Conservation (phyloP, 2,329 filamentous ascomycete genomes). For the Scleromitrula shiraiana region DNA sequence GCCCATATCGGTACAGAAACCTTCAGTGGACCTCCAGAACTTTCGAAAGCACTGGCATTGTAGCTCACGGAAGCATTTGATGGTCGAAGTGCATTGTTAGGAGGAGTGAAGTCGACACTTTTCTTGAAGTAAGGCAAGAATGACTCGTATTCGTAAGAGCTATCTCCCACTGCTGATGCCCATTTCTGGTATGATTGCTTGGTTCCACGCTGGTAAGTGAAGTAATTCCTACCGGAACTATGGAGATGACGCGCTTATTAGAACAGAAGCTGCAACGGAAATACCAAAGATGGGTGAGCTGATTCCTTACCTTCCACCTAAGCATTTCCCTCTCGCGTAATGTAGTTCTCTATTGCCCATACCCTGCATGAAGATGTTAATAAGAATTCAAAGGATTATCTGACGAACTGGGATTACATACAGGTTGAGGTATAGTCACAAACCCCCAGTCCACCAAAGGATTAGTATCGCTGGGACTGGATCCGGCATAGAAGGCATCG, state of each 20-base stretch:
- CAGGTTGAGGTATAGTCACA: constrained; percentile 8
- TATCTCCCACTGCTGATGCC: constrained; percentile 35
- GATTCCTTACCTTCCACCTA: constrained; percentile 31
- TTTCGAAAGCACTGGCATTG: neutral
- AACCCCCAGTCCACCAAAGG: constrained; percentile 13
- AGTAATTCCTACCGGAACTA: neutral
- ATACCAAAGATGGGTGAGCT: neutral
- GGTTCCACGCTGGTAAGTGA: constrained; percentile 2
- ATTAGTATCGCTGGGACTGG: neutral
- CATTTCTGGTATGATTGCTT: constrained; percentile 33
- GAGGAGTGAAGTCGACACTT: constrained; percentile 17
- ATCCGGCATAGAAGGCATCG: neutral
- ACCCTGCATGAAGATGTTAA: neutral
- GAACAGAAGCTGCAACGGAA: neutral
- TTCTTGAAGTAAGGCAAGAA: constrained; percentile 40
- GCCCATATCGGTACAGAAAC: neutral
- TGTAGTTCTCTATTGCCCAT: neutral
- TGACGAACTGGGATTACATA: neutral
- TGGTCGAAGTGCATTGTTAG: constrained; percentile 14
- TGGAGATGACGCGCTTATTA: neutral
- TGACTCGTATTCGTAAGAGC: constrained; percentile 38
- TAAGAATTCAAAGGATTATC: neutral
- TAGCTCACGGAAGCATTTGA: neutral
- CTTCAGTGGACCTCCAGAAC: neutral
- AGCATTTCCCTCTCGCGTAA: constrained; percentile 28